Evolutionary conservation across 129 eudicot genomes (phyloP), one percentile per base, ranked within the genome.

Genomic region (carrot (Daucus carota)): DNA sequence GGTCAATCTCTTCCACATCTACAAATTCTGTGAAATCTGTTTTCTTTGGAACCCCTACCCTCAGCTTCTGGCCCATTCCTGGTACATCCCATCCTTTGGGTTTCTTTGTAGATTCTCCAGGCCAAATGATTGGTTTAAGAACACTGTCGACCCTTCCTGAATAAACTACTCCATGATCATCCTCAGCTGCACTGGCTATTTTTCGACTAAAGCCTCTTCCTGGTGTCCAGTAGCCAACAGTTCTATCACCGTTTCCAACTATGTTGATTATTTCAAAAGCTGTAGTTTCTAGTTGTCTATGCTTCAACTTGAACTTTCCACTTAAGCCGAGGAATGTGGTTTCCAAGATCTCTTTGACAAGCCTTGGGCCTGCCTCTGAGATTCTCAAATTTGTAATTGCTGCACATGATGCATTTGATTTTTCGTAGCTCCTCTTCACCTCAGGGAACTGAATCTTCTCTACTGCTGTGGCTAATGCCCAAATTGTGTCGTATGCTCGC

Each of bases 11-110:
- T 26, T 60, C 54, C 16, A 78, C 82, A 22, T 63, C 10, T 91
- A 88, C 77, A 33, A 91, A 85, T 46, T 88, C 89, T 0, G 4
- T 42, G 68, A 74, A 86, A n/a, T 84, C 87, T 28, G 34, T 11
- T 18, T 79, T 73, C 2, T 77, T 57, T 0, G 91, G 93, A 68
- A 88, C 85, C 20, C 89, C 88, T 42, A 91, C 75, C 62, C 88
- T 48, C 70, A 86, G 50, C 29, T 77, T 83, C 46, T 74, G 45
- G 29, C 79, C 83, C 11, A 46, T 83, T 38, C 85, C 32, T 10
- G 87, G 85, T 13, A 78, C 38, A 32, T 77, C 87, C 93, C 91
- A 91, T 32, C 93, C 97, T 41, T 73, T 84, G 2, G 97, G 93
- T 3, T 54, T 28, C 54, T 36, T 3, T 3, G 68, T 33, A 15